Percentiles rank a stretch among this genome's conserved stretches.
phyloP scores from a whole-genome alignment of 306 rosid genomes.

The Castanopsis chinensis region DNA sequence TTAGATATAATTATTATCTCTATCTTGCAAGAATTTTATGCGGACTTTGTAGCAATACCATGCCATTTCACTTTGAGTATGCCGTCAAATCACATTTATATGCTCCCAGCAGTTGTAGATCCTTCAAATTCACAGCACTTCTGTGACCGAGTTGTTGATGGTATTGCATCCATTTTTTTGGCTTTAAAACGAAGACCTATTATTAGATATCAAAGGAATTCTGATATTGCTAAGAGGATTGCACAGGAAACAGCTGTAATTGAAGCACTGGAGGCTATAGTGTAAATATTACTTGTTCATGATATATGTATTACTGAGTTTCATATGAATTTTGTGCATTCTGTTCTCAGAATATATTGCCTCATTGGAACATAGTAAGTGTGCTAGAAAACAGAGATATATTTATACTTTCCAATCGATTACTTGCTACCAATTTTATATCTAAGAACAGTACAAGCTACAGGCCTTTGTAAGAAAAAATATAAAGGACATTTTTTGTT shows the following conservation, averaged over 20 bases:
- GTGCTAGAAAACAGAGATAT: too few species aligned
- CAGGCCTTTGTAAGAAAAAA: too few species aligned
- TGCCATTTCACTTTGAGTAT: conserved; percentile 85
- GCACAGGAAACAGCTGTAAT: conserved; percentile 87
- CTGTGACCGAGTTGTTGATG: conserved; percentile 79
- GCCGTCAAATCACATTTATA: conserved; percentile 69
- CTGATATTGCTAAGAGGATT: conserved; percentile 85
- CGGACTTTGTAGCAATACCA: conserved; percentile 79
- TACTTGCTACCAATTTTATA: too few species aligned
- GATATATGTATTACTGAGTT: not conserved
- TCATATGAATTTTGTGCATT: not conserved
- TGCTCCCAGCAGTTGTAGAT: conserved; percentile 93
- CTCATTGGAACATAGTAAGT: too few species aligned
- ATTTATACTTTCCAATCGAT: too few species aligned
- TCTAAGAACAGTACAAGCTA: too few species aligned
- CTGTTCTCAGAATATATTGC: not conserved
- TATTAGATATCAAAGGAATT: conserved; percentile 89
- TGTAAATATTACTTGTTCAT: too few species aligned
- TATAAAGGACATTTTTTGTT: too few species aligned
- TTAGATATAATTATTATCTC: conserved; percentile 28
- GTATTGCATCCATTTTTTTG: conserved; percentile 81
- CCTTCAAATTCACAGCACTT: conserved; percentile 65
- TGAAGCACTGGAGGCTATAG: not conserved
- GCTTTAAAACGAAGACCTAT: conserved; percentile 85
- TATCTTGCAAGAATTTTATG: conserved; percentile 81